These are phyloP conservation scores for Sutorius eximius DNA, from an alignment of 1,284 basidiomycete genomes.

Conservation along the genomic window DNA sequence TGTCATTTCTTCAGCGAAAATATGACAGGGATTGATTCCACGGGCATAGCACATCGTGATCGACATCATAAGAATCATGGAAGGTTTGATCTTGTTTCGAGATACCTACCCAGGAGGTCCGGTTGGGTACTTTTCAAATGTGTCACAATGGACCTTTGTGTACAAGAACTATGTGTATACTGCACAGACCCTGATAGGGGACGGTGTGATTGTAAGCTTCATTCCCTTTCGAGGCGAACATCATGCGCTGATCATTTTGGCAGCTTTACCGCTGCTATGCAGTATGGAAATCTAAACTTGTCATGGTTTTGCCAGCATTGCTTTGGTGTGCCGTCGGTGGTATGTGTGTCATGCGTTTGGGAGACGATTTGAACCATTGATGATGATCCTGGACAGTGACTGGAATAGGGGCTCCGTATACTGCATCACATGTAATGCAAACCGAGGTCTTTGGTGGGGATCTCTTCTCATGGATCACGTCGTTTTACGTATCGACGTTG, in stretches of 20 bases:
- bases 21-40: neutral
- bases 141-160: conserved; percentile 28
- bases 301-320: conserved; percentile 13
- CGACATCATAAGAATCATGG: neutral
- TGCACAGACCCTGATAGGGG: conserved; percentile 32
- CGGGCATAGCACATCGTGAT: neutral
- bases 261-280: conserved; percentile 17
- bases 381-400: conserved; percentile 2
- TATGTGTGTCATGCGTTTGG: neutral
- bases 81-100: conserved; percentile 1
- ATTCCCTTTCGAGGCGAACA: neutral
- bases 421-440: neutral
- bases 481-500: conserved; percentile 12
- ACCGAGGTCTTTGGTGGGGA: conserved; percentile 3
- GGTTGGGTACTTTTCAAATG: conserved; percentile 19
- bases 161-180: conserved; percentile 28
- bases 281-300: conserved; percentile 11
- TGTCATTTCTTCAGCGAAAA: neutral
- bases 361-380: neutral
- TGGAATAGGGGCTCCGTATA: conserved; percentile 6
- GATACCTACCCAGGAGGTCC: conserved; percentile 7
- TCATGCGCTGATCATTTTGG: neutral
- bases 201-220: conserved; percentile 22
- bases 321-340: conserved; percentile 15
- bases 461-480: conserved; percentile 7